Conservation (phyloP, 2,329 filamentous ascomycete genomes). For the Cladophialophora immunda region DNA sequence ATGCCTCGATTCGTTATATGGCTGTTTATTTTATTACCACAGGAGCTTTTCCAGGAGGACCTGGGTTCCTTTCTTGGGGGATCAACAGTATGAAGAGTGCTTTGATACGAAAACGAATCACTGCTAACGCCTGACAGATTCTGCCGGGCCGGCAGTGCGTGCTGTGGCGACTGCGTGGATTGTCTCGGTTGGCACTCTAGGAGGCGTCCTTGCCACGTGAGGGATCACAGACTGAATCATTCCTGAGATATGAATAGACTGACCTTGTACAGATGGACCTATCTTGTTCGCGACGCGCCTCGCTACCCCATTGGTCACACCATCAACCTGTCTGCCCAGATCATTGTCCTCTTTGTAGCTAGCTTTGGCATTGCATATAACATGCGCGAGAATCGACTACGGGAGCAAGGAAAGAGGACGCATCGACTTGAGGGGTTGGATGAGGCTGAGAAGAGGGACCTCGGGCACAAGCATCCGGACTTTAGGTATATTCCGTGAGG, state of each 20-base stretch:
- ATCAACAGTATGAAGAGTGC: slow-evolving; percentile 71
- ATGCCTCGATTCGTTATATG: slow-evolving; percentile 74
- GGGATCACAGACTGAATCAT: slow-evolving; percentile 61
- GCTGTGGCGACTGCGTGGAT: slow-evolving; percentile 79
- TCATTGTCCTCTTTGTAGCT: slow-evolving; percentile 33
- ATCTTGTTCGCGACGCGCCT: slow-evolving; percentile 52
- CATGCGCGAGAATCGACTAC: slow-evolving; percentile 45
- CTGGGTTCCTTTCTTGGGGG: slow-evolving; percentile 84
- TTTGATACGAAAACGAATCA: background rate
- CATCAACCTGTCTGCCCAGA: slow-evolving; percentile 54
- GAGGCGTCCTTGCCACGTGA: slow-evolving; percentile 80
- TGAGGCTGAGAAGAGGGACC: slow-evolving; percentile 42
- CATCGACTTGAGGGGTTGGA: slow-evolving; percentile 48
- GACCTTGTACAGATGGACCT: slow-evolving; percentile 34
- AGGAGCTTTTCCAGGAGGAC: slow-evolving; percentile 87
- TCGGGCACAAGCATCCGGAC: slow-evolving; percentile 47
- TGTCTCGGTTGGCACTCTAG: slow-evolving; percentile 79
- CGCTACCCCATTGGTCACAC: slow-evolving; percentile 62
- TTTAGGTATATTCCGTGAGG: slow-evolving; percentile 32
- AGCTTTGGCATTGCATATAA: slow-evolving; percentile 38
- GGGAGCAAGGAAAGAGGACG: slow-evolving; percentile 42
- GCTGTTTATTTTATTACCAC: slow-evolving; percentile 83
- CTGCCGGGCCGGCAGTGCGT: slow-evolving; percentile 70
- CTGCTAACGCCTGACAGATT: slow-evolving; percentile 25
- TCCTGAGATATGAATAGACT: slow-evolving; percentile 28